A percentile compares a stretch with the other conserved stretches of the same genome.
These are phyloP conservation scores for Xerophyta viscosa DNA, from an alignment of 106 monocot species.

Conservation along the genomic window DNA sequence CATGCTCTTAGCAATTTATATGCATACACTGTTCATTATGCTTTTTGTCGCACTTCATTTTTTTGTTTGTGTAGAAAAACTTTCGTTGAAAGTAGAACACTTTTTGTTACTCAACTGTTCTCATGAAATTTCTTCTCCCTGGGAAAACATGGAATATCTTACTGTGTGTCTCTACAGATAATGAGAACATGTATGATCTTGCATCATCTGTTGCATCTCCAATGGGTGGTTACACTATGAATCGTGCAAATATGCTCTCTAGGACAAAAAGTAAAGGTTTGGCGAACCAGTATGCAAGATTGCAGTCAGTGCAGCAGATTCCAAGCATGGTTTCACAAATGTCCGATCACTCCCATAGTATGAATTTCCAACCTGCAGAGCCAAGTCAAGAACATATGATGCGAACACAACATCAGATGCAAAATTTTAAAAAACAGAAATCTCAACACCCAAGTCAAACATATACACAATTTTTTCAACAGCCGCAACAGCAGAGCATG, in stretches of 20 bases:
- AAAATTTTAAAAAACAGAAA: conserved; percentile 38
- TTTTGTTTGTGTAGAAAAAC: too few species aligned
- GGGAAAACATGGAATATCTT: too few species aligned
- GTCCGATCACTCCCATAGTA: conserved; percentile 54
- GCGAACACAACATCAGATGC: conserved; percentile 44
- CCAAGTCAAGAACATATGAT: conserved; percentile 28
- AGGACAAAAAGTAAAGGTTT: conserved; percentile 34
- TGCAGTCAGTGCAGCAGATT: conserved; percentile 42
- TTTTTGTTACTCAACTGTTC: too few species aligned
- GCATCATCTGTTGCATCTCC: conserved; percentile 34
- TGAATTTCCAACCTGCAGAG: conserved; percentile 53
- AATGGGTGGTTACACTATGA: conserved; percentile 39
- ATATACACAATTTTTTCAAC: conserved; percentile 35
- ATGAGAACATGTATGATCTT: conserved; percentile 43
- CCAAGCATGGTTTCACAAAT: conserved; percentile 34
- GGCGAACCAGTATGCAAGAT: conserved; percentile 27
- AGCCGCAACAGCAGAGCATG: conserved; percentile 26
- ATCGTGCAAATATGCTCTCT: conserved; percentile 34
- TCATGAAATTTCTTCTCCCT: too few species aligned
- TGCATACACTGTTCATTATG: too few species aligned
- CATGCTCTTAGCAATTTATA: conserved; percentile 54
- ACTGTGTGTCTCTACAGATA: conserved; percentile 29
- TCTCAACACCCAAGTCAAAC: conserved; percentile 40
- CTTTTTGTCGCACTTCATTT: too few species aligned
- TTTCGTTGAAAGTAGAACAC: too few species aligned